Percentiles rank a stretch among this genome's conserved stretches.
Evolutionary conservation across 2,329 filamentous ascomycete genomes (phyloP).

Genomic region (Exophiala phaeomuriformis): DNA sequence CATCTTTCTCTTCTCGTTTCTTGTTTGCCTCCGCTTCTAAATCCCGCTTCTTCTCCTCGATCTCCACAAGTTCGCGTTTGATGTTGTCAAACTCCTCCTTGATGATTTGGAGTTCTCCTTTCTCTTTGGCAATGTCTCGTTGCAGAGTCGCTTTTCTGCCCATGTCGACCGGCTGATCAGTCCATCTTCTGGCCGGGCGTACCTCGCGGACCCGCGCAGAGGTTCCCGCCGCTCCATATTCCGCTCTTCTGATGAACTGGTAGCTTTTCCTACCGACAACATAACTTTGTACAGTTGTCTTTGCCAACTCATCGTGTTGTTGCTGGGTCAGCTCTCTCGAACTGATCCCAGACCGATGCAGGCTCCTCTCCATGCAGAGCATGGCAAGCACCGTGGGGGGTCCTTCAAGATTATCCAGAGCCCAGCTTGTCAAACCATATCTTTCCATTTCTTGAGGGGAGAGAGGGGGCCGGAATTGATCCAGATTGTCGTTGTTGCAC

Average conservation of each 20-base stretch:
- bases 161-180: constrained; percentile 64
- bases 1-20: constrained; percentile 39
- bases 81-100: constrained; percentile 19
- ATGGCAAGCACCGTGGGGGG: constrained; percentile 79
- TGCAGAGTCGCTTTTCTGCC: constrained; percentile 53
- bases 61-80: constrained; percentile 25
- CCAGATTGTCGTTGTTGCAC: constrained; percentile 37
- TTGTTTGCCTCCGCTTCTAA: constrained; percentile 4
- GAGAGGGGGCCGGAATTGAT: constrained; percentile 50
- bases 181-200: constrained; percentile 61
- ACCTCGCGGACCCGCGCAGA: constrained; percentile 62
- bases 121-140: constrained; percentile 41
- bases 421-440: constrained; percentile 70
- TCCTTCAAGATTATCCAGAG: constrained; percentile 69
- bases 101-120: constrained; percentile 36
- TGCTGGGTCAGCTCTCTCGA: constrained; percentile 56
- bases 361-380: constrained; percentile 65
- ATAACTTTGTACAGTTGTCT: constrained; percentile 57
- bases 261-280: constrained; percentile 60
- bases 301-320: constrained; percentile 60
- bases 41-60: constrained; percentile 29
- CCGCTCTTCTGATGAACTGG: constrained; percentile 60
- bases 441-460: constrained; percentile 47
- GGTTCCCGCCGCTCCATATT: constrained; percentile 69
- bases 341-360: constrained; percentile 63